These are phyloP conservation scores for Entamoeba invadens DNA, from an alignment of 208 protist species.

Conservation along the genomic window DNA sequence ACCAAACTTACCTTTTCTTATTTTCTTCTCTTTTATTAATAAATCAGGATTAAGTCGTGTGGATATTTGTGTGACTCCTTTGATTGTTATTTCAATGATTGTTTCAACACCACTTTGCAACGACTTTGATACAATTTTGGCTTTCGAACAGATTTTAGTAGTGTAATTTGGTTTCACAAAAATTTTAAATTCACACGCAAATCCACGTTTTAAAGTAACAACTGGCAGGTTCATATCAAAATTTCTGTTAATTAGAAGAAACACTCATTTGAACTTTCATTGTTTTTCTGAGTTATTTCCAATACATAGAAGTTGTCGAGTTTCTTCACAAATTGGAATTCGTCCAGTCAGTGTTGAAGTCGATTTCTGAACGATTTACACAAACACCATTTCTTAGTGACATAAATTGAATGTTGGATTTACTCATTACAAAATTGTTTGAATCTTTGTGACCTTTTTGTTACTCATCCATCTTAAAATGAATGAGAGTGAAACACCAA, in stretches of 20 bases:
- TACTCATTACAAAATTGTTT: not conserved
- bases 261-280: not conserved
- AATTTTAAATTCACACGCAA: not conserved
- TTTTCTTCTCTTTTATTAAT: not conserved
- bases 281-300: not conserved
- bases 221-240: not conserved
- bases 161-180: not conserved
- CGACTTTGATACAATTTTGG: not conserved
- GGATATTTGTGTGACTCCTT: not conserved
- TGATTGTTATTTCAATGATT: not conserved
- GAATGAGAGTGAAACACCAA: not conserved
- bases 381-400: not conserved
- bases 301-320: not conserved
- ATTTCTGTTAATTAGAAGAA: not conserved
- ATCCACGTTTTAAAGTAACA: not conserved
- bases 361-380: not conserved
- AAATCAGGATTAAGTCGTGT: not conserved
- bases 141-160: not conserved
- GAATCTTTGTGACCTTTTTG: not conserved
- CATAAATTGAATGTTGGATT: not conserved
- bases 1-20: not conserved
- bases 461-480: not conserved
- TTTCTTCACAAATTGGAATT: not conserved
- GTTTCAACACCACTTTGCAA: not conserved
- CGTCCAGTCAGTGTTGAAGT: not conserved